Base-by-base conservation (phyloP, 768 basidiomycete genomes). In the Phanerochaete carnosa region DNA sequence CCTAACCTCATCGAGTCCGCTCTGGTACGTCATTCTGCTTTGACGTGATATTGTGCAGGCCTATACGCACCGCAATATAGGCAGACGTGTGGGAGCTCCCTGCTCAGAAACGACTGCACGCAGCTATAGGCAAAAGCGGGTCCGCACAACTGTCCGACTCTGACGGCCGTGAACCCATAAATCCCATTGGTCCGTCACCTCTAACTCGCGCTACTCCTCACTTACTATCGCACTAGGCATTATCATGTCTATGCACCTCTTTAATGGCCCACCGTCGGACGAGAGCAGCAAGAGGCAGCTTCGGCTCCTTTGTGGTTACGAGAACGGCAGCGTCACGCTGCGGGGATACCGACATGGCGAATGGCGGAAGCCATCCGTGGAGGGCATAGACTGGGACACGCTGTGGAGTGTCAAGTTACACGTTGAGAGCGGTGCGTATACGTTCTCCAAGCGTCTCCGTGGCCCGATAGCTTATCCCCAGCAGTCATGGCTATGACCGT, bases 1-100 rank as follows among this genome's bases (percentile, higher is more conserved):
- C 95, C 95, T 0, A 95, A 95, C 67, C 78, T 98, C 25, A 81
- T 94, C 9, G 94, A 98, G 68, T 96, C 95, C 6, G 85, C 90
- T 43, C 78, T 88, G 59, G 94, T 94, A 70, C 33, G 83, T 58
- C 3, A 28, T 25, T 51, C 45, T 26, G 15, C 28, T 35, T 1
- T 22, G 39, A 32, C 22, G 15, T 13, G 11, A 22, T 37, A 35
- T 33, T 1, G 2, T 54, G 45, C 9, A 37, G 13, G 33, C 33
- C 13, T 6, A 35, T 7, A 7, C 33, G 23, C 12, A n/a, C 23
- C 23, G 2, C 2, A 6, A 9, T 16, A 12, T 65, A 96, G 94
- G 90, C 87, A 12, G 96, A 99, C 70, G 76, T 99, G 15, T 99
- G 95, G 87, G 75, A 80, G 11, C 71, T 98, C 9, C 93, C 95